Base-by-base conservation (phyloP, 2,329 filamentous ascomycete species). In the Lasiodiplodia sp. region DNA sequence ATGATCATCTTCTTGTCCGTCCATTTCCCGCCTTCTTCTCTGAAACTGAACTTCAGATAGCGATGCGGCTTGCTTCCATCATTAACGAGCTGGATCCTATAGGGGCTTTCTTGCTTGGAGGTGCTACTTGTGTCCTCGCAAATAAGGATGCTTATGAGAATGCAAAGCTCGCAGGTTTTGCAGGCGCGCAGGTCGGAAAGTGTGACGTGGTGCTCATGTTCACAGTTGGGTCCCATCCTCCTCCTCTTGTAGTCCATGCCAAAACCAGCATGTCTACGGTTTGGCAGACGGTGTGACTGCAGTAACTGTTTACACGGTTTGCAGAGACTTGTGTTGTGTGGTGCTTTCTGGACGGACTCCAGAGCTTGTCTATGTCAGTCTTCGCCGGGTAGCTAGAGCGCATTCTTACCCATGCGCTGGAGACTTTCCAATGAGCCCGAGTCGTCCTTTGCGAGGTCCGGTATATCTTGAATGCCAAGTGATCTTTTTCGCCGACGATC, bases 1-100 rank as follows among this genome's bases (percentile, higher is more conserved):
- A 60, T 60, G 14, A 60, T 60, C 21, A 47, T 60, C 14, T 60
- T 60, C 57, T 60, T 60, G 23, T 60, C 57, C 23, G 21, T 60
- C 57, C 57, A 60, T 11, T 31, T 60, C 10, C 23, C 57, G 23
- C 37, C 5, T 3, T 60, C 38, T 6, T 31, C 23, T 38, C 2
- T 38, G 18, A 60, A 60, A n/a, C 57, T 31, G 57, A 60, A 47
- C 57, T 60, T 60, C 10, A 60, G 23, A 4, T 47, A 60, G 8
- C 57, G 57, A 28, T 49, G 38, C 12, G 57, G 57, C 5, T 40
- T 23, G 38, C 57, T 47, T 23, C 37, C 38, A 10, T 47, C 57
- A 12, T 60, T 60, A 16, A 60, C 34, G 16, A 60, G 57, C 16
- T 60, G 57, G 23, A 49, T 31, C 4, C 57, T 28, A 23, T 60